Conservation (phyloP, 1,284 basidiomycete genomes). For the Mycena sp. region DNA sequence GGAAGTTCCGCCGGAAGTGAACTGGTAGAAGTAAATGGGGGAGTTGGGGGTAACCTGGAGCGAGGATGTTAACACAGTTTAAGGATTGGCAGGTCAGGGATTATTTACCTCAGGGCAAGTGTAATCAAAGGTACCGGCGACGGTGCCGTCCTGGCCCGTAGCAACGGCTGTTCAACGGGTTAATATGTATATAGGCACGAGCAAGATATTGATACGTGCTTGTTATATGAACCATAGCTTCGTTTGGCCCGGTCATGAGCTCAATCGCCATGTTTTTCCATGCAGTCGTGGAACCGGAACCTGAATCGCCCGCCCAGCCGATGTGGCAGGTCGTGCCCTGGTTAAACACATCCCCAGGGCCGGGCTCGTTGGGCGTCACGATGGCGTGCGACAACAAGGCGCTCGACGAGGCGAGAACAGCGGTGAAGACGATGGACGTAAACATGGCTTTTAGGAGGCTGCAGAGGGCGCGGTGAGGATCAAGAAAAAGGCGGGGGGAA, state of each 20-base stretch:
- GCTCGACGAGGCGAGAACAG: slow-evolving; percentile 51
- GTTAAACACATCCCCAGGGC: slow-evolving; percentile 64
- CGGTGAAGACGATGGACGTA: slow-evolving; percentile 47
- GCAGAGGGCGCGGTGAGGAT: not conserved
- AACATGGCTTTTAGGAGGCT: slow-evolving; percentile 49
- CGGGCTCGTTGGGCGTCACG: slow-evolving; percentile 62
- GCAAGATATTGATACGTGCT: slow-evolving; percentile 53
- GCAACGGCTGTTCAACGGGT: slow-evolving; percentile 58
- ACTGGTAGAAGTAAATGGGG: slow-evolving; percentile 85
- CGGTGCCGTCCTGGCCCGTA: slow-evolving; percentile 57
- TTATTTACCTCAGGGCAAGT: slow-evolving; percentile 71
- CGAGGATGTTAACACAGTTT: slow-evolving; percentile 5
- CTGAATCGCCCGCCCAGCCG: slow-evolving; percentile 54
- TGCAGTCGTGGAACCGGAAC: slow-evolving; percentile 49
- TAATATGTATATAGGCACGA: slow-evolving; percentile 3
- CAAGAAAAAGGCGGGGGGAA: not conserved
- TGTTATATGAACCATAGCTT: slow-evolving; percentile 72
- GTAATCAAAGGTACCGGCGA: slow-evolving; percentile 68
- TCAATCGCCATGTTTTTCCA: slow-evolving; percentile 79
- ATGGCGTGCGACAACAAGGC: slow-evolving; percentile 55
- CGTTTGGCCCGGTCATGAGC: slow-evolving; percentile 84
- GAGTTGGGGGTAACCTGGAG: slow-evolving; percentile 72
- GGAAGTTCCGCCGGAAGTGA: slow-evolving; percentile 53
- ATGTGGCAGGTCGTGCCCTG: slow-evolving; percentile 63
- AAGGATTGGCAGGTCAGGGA: not conserved